Percentiles rank a stretch among this genome's conserved stretches.
Evolutionary conservation across 345 rosid species (phyloP).

Genomic region (Syzygium oleosum): DNA sequence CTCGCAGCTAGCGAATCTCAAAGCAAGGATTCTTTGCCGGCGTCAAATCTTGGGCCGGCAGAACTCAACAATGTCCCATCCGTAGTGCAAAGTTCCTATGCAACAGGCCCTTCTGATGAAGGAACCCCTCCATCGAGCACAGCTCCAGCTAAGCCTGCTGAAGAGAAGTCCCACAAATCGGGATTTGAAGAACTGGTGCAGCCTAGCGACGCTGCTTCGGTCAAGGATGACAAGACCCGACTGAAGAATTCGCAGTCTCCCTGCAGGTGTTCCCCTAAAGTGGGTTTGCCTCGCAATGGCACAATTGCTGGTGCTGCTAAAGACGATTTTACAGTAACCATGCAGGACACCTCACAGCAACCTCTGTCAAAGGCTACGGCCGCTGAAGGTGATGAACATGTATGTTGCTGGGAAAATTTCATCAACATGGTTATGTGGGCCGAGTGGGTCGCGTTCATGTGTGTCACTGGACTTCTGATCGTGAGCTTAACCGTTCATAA

Average conservation of each 20-base stretch:
- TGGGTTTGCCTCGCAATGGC: constrained; percentile 8
- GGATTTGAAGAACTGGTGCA: neutral
- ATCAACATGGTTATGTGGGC: constrained; percentile 15
- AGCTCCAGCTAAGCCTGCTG: neutral
- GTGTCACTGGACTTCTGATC: constrained; percentile 20
- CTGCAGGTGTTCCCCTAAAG: constrained; percentile 14
- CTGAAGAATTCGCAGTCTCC: constrained; percentile 11
- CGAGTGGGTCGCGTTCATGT: constrained; percentile 24
- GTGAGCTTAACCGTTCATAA: constrained; percentile 28
- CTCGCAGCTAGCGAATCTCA: constrained; percentile 2
- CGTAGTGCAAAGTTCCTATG: neutral
- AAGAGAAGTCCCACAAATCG: constrained; percentile 3
- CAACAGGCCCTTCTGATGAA: neutral
- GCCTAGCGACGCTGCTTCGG: neutral
- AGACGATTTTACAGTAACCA: constrained; percentile 14
- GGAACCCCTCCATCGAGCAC: neutral
- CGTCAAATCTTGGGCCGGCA: neutral
- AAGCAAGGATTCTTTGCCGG: neutral
- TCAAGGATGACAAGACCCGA: constrained; percentile 1
- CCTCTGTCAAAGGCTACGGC: constrained; percentile 21
- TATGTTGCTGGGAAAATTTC: constrained; percentile 5
- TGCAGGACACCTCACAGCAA: constrained; percentile 32
- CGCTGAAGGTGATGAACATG: constrained; percentile 12
- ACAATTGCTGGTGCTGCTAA: constrained; percentile 5
- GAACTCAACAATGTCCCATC: neutral